Conservation (phyloP, 345 rosid genomes). For the Eucalyptus urophylla region DNA sequence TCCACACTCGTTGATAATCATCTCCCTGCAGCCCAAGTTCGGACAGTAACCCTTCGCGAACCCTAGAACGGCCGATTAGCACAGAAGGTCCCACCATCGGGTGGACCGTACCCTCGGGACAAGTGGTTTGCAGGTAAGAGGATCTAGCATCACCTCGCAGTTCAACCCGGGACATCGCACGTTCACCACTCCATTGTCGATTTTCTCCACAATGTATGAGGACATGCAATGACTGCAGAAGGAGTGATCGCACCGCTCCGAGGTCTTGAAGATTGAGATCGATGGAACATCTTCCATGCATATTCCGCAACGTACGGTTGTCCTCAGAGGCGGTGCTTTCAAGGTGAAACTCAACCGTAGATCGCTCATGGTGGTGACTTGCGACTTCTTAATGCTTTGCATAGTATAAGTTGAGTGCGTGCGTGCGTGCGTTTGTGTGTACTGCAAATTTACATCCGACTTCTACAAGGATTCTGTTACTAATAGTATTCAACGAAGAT, state of each 20-base stretch:
- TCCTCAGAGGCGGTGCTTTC: rapidly evolving
- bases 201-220: not conserved
- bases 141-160: not conserved
- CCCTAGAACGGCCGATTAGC: not conserved
- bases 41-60: not conserved
- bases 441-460: not conserved
- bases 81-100: not conserved
- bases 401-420: not conserved
- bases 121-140: not conserved
- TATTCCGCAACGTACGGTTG: not conserved
- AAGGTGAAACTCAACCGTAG: not conserved
- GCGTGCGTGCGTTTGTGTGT: not conserved
- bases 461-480: not conserved
- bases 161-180: not conserved
- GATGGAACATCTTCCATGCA: not conserved
- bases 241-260: not conserved
- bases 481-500: not conserved
- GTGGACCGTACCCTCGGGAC: not conserved
- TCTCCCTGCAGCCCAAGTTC: not conserved
- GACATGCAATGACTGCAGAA: not conserved
- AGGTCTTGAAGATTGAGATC: not conserved
- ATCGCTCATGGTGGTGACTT: not conserved
- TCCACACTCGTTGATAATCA: not conserved
- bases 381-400: not conserved
- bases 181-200: not conserved